Evolutionary conservation across 108 stramenopile genomes (phyloP), one percentile per base, ranked within the genome.

Genomic region (Aureococcus anophagefferens): DNA sequence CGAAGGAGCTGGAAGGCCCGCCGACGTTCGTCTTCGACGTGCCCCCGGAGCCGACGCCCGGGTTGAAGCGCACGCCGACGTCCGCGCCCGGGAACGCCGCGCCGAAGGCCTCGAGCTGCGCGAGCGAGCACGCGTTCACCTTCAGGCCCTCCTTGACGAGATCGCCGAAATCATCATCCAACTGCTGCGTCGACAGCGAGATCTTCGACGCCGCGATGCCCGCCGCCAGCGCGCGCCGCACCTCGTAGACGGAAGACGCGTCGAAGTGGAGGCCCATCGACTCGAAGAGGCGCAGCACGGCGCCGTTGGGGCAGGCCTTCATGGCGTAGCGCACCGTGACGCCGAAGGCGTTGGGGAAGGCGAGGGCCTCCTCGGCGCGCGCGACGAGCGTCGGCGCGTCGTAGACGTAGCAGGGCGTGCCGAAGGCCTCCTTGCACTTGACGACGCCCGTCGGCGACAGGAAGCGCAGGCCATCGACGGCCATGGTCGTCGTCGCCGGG

Each of bases 1-100:
- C 97, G 69, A 98, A 98, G 44, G 92, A 90, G 30, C 93, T 91
- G 0, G 89, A 79, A 13, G 95, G 97, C 30, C 97, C 97, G 62
- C 97, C 97, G 32, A 98, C 97, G 75, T 98, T 98, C 46, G 97
- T 98, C 77, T 96, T 96, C 75, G 83, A 83, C 78, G 96, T 96
- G 15, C 97, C 97, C 62, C 97, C 97, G 17, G 92, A 93, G 31
- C 97, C 97, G 16, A 94, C 86, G 45, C 97, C 97, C 14, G 97
- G 97, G 77, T 98, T 98, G 71, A 98, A 86, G 28, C 97, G 93
- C 45, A 98, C 83, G 31, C 97, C 97, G 33, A 94, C 84, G 63
- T 89, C 89, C 72, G 87, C 87, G 16, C 85, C 82, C 17, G 83
- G 81, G 65, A 89, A 95, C 33, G 85, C 88, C 74, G 89, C 36